These are phyloP conservation scores for Arthrocladium fulminans DNA, from an alignment of 2,329 filamentous ascomycete species.

Conservation along the genomic window DNA sequence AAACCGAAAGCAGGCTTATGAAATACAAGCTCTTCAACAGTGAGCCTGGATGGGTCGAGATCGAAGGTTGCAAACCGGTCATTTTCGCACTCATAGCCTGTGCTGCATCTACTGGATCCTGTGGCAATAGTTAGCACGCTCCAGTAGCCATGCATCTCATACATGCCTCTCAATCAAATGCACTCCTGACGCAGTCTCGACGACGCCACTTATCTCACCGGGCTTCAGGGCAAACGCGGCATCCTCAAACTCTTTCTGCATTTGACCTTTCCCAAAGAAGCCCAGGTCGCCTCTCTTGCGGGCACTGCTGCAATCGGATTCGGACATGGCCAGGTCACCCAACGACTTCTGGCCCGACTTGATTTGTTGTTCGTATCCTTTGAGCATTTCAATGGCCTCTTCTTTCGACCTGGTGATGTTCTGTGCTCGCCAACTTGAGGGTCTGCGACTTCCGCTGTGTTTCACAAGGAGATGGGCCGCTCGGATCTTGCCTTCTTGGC, in stretches of 20 bases:
- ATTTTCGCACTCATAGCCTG: too few relatives aligned
- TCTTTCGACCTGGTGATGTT: slow-evolving; percentile 83
- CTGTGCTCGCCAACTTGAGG: slow-evolving; percentile 86
- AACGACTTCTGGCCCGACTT: slow-evolving; percentile 58
- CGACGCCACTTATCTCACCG: slow-evolving; percentile 75
- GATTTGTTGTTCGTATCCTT: slow-evolving; percentile 67
- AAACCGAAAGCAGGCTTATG: too few relatives aligned
- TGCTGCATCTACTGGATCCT: not conserved
- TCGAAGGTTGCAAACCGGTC: too few relatives aligned
- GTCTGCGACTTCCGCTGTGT: slow-evolving; percentile 77
- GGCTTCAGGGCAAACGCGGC: slow-evolving; percentile 83
- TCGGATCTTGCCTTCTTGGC: slow-evolving; percentile 73
- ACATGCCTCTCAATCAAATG: slow-evolving; percentile 89
- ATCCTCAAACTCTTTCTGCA: slow-evolving; percentile 98
- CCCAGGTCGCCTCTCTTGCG: slow-evolving; percentile 90
- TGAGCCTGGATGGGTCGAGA: too few relatives aligned
- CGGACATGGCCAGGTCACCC: slow-evolving; percentile 74
- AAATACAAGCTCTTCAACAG: too few relatives aligned
- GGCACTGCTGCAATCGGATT: slow-evolving; percentile 93
- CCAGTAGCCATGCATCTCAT: not conserved
- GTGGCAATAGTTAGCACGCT: not conserved
- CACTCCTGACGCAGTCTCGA: slow-evolving; percentile 87
- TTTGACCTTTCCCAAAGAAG: slow-evolving; percentile 87
- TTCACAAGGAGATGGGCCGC: slow-evolving; percentile 90
- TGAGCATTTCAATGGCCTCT: slow-evolving; percentile 71